Percentiles rank a stretch among this genome's conserved stretches.
phyloP scores from a whole-genome alignment of 2,329 filamentous ascomycete genomes.

The Penicillium fuscoglaucum region DNA sequence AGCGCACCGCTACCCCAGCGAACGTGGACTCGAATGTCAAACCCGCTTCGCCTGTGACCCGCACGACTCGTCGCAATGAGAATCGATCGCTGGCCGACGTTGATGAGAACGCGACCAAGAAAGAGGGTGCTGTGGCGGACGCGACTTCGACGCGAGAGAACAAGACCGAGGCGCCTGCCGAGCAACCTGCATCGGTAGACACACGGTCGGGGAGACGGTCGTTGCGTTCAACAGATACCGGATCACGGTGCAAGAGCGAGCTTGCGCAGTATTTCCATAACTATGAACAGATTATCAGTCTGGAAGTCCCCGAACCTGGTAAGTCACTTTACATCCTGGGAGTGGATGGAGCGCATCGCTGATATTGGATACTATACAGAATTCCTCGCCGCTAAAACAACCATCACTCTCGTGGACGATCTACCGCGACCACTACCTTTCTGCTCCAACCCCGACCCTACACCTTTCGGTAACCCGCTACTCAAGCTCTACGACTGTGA shows the following conservation, averaged over 20 bases:
- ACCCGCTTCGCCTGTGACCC: constrained; percentile 16
- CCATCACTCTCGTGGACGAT: constrained; percentile 69
- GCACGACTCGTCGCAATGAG: constrained; percentile 17
- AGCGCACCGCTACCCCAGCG: constrained; percentile 7
- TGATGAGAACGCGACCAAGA: not conserved
- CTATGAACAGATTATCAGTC: constrained; percentile 90
- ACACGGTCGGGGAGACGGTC: constrained; percentile 63
- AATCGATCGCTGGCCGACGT: not conserved
- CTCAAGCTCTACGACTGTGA: constrained; percentile 41
- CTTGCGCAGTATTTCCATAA: constrained; percentile 87
- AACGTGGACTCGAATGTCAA: constrained; percentile 14
- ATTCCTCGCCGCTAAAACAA: constrained; percentile 69
- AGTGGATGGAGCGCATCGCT: not conserved
- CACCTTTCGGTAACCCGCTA: constrained; percentile 40
- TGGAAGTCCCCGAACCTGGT: constrained; percentile 77
- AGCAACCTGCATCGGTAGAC: constrained; percentile 10
- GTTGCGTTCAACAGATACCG: constrained; percentile 79
- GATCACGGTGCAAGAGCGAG: constrained; percentile 84
- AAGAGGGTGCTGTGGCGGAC: not conserved
- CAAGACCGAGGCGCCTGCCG: constrained; percentile 10
- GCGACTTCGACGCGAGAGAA: constrained; percentile 5
- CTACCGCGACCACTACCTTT: constrained; percentile 38
- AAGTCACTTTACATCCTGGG: constrained; percentile 25
- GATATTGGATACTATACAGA: constrained; percentile 52
- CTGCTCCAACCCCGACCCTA: constrained; percentile 20